Conservation (phyloP, 768 basidiomycete genomes). For the Lentinula detonsa region DNA sequence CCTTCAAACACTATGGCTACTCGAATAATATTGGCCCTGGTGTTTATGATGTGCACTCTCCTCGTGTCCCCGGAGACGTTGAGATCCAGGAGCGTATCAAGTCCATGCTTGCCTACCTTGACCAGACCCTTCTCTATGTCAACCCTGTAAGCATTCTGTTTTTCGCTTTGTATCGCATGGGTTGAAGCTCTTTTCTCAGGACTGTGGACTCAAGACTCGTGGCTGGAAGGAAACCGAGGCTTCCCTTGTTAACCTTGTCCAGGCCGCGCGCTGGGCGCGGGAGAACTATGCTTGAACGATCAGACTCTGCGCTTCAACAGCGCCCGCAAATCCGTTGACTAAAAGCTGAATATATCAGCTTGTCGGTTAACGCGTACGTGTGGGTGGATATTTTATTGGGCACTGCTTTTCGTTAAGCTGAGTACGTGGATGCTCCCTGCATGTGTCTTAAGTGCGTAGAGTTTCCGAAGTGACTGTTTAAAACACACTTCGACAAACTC, state of each 20-base stretch:
- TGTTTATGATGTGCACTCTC: slow-evolving; percentile 99
- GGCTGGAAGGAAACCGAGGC: slow-evolving; percentile 78
- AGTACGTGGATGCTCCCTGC: slow-evolving; percentile 16
- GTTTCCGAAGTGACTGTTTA: slow-evolving; percentile 7
- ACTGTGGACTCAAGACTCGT: slow-evolving; percentile 94
- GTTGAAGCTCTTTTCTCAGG: slow-evolving; percentile 30
- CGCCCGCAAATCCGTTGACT: slow-evolving; percentile 42
- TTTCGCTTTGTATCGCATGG: not conserved
- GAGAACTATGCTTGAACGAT: slow-evolving; percentile 44
- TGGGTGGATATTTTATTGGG: slow-evolving; percentile 19
- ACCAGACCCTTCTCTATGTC: slow-evolving; percentile 77
- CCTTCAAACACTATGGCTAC: slow-evolving; percentile 94
- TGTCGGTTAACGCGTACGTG: slow-evolving; percentile 28
- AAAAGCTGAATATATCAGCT: slow-evolving; percentile 23
- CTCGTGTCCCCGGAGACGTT: slow-evolving; percentile 88
- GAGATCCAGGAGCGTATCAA: slow-evolving; percentile 93
- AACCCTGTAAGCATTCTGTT: slow-evolving; percentile 58
- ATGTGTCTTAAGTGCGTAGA: not conserved
- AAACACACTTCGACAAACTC: not conserved
- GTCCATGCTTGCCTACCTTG: slow-evolving; percentile 77
- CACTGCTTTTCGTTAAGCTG: slow-evolving; percentile 10
- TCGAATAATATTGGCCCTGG: slow-evolving; percentile 97
- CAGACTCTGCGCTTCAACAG: slow-evolving; percentile 55
- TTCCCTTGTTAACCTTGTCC: slow-evolving; percentile 58
- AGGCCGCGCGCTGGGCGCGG: slow-evolving; percentile 71